Evolutionary conservation across 768 basidiomycete species (phyloP), one percentile per base, ranked within the genome.

Genomic region (Mycena indigotica): DNA sequence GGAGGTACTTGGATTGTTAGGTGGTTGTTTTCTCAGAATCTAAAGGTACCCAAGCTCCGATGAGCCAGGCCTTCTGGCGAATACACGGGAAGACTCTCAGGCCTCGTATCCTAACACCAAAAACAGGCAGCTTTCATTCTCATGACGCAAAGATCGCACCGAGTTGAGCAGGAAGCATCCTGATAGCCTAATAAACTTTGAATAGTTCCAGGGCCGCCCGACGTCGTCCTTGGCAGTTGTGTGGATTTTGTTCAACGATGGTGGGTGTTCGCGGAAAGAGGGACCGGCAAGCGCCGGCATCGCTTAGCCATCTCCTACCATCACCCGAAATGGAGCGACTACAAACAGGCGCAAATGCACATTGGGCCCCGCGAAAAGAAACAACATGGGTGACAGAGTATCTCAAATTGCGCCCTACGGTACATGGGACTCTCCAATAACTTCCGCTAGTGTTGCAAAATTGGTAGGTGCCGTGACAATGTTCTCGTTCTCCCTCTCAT

Each of bases 351-450:
- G 12, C 12, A n/a, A n/a, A 38, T 12, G 12, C n/a, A 12, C 35
- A 12, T n/a, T 38, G 35, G n/a, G 35, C n/a, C n/a, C n/a, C n/a
- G n/a, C n/a, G 49, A 50, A 50, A 28, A 50, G 5, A 19, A 48
- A 26, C n/a, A 8, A 13, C 19, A 44, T 44, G 41, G 52, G 6
- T 5, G 26, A 6, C 28, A 26, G 21, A 4, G 46, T 21, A 10
- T 44, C 56, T 24, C 30, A 24, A 1, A 19, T 53, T n/a, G 69
- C 70, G 3, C 73, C 74, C 6, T 77, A 65, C 54, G 77, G 75
- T 17, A 66, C 68, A 3, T 77, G 75, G 76, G 65, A 65, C 10
- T 72, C 71, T 2, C 74, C 75, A 1, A 70, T 78, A 53, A 65
- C 65, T 2, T 58, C 72, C 19, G 66, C 68, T 28, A 59, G 71